A percentile compares a stretch with the other conserved stretches of the same genome.
Conservation (phyloP, 2,329 filamentous ascomycete genomes). For the Lomentospora prolificans region DNA sequence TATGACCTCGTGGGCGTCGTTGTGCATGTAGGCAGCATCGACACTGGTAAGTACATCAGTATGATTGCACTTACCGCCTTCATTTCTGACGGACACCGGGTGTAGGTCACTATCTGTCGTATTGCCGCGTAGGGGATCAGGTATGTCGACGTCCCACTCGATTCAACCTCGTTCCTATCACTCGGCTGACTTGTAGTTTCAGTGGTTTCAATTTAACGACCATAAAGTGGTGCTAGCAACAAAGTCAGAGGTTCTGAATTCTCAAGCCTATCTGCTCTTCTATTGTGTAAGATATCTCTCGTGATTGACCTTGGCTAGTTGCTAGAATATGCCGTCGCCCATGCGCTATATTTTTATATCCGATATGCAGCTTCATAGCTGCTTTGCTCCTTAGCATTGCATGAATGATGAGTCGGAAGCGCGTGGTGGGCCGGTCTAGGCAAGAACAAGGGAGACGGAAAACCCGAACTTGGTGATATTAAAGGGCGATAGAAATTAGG, state of each 20-base stretch:
- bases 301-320: conserved; percentile 17
- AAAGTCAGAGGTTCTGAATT: conserved; percentile 74
- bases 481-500: too few relatives aligned
- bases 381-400: too few relatives aligned
- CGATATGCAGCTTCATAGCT: too few relatives aligned
- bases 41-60: conserved; percentile 68
- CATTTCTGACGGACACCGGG: background rate
- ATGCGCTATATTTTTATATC: too few relatives aligned
- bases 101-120: conserved; percentile 73
- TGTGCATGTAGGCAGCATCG: conserved; percentile 86
- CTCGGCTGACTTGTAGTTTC: background rate
- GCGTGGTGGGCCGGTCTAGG: too few relatives aligned
- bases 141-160: background rate
- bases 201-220: conserved; percentile 93
- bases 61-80: background rate
- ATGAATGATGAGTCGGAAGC: too few relatives aligned
- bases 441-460: too few relatives aligned
- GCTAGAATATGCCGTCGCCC: background rate
- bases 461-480: too few relatives aligned
- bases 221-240: conserved; percentile 79
- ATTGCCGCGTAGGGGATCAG: conserved; percentile 69
- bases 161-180: background rate
- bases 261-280: conserved; percentile 84
- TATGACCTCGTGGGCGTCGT: conserved; percentile 87
- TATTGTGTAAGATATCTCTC: conserved; percentile 61